A percentile compares a stretch with the other conserved stretches of the same genome.
Evolutionary conservation across 176 grass and related monocot genomes (phyloP).

Genomic region (Poa pratensis): DNA sequence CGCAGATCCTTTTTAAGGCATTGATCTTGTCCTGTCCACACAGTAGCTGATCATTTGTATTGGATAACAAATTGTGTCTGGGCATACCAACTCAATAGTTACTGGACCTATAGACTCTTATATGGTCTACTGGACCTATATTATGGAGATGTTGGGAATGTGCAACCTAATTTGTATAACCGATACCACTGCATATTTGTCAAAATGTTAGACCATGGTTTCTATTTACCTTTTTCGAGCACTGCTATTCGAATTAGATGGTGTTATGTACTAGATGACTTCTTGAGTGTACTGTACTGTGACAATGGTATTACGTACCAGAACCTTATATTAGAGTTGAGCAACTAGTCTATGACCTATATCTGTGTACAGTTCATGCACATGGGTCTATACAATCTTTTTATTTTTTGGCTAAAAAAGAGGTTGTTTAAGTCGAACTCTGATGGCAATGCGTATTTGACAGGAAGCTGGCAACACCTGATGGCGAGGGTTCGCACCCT

Average conservation of each 20-base stretch:
- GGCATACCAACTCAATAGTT: neutral
- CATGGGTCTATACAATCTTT: neutral
- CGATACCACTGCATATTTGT: neutral
- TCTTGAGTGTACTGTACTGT: neutral
- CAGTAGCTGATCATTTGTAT: conserved; percentile 6
- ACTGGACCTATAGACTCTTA: neutral
- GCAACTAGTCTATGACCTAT: neutral
- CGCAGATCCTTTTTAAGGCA: neutral
- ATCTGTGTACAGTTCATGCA: neutral
- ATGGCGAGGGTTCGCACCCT: neutral
- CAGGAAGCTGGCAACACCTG: conserved; percentile 22
- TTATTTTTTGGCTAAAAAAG: neutral
- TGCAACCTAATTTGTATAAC: too few relatives aligned
- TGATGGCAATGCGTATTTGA: neutral
- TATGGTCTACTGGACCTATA: neutral
- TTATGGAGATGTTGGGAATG: neutral
- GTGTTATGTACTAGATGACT: neutral
- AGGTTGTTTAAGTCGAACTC: neutral
- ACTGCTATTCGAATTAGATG: neutral
- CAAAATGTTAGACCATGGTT: neutral
- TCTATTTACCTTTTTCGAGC: neutral
- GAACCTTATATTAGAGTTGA: neutral
- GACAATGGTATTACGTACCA: neutral
- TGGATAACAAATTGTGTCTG: conserved; percentile 10
- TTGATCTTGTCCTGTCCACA: neutral